Evolutionary conservation across 257 asterid species (phyloP), one percentile per base, ranked within the genome.

Genomic region (Ligustrum vulgare): DNA sequence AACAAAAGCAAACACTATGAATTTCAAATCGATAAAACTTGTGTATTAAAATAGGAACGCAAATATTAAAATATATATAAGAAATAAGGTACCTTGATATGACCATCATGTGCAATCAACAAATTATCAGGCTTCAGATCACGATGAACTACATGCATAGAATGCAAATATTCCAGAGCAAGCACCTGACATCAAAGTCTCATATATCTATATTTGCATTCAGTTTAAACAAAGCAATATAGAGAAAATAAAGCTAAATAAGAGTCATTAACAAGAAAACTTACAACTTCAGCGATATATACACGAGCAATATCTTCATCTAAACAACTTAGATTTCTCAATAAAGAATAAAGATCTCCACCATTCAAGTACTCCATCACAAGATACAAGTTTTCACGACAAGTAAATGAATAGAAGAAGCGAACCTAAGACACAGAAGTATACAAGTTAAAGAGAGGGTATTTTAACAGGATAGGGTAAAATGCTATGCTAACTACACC

Each of bases 351-450:
- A 60, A 95, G 92, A 90, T 95, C 99, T 79, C 99, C 99, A 22
- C 99, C 99, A 78, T 95, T 95, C 88, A 95, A 84, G 85, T 95
- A 95, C 90, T 95, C 99, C 99, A 95, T 95, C 67, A 95, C 99
- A 72, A 95, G 97, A 84, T 95, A 95, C 87, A 95, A 81, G 85
- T 95, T 95, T 65, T 95, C 99, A 33, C 99, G 97, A 75, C 99
- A 95, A 79, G 99, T 95, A 88, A 95, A 95, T 20, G 99, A 95
- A 83, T 93, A 95, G 85, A 94, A 94, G 89, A 94, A 94, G 54
- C 99, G 98, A 62, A 94, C 98, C 98, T 94, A 78, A 69, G 34
- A 69, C 56, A 73, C 41, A 73, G 75, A 74, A 76, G 75, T 22
- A 60, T 37, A 15, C 67, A 79, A 73, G 73, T 84, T 75, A 90